Base-by-base conservation (phyloP, 495 filamentous ascomycete species). In the Trichoderma asperelloides region DNA sequence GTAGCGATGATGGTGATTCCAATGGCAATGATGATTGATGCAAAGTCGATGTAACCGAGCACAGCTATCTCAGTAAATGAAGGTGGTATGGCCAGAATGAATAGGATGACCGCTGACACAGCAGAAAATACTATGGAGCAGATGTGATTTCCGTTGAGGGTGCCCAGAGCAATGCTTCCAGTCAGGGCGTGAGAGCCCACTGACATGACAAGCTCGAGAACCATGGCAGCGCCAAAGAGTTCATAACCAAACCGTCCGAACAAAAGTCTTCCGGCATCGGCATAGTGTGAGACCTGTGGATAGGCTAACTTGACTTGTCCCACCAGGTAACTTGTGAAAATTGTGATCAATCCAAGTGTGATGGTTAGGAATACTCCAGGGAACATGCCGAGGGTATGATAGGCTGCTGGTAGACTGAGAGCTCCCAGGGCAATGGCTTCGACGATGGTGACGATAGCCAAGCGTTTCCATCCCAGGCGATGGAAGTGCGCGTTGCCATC, bases 271-370 rank as follows among this genome's bases (percentile, higher is more conserved):
- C 88, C 88, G 4, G 86, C 89, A 71, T 95, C 90, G 25, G 87
- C 86, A 74, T 93, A 87, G 74, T 87, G 86, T 66, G 85, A 79
- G 47, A 93, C 85, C n/a, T 88, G 78, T 0, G 91, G 91, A 70
- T 87, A 87, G 66, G 78, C 81, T 62, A 87, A 69, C 74, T 92
- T 93, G 74, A 95, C 87, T 74, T 93, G 89, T 21, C 88, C 90
- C 68, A 94, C 84, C 33, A 93, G 83, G 68, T 87, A 91, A 70
- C 89, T 89, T 18, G 89, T 91, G 76, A 93, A 96, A 39, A 87
- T 88, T 41, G 90, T 85, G 13, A 91, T 69, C 23, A 89, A 71
- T n/a, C 91, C 91, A 30, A 92, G 74, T 23, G 74, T 71, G 51
- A 90, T 40, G 51, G 88, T 84, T 55, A 88, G 78, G 60, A 91